phyloP scores from a whole-genome alignment of 495 filamentous ascomycete species.

The Trichocladium antarcticum region DNA sequence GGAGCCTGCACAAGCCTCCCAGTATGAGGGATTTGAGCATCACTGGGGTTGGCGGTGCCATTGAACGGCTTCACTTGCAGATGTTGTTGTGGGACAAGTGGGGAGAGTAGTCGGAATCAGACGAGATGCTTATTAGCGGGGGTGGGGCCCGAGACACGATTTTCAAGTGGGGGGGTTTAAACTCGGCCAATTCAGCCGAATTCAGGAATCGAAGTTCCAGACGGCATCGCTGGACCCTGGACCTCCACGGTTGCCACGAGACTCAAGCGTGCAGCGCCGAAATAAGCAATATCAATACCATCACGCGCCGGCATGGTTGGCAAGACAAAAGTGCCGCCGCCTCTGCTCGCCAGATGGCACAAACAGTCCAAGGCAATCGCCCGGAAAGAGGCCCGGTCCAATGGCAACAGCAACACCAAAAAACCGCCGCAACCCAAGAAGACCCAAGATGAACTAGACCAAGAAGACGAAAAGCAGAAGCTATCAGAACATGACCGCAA shows the following conservation, averaged over 20 bases:
- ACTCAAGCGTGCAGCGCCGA: not conserved
- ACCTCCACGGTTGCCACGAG: not conserved
- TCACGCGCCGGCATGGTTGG: not conserved
- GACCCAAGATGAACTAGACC: not conserved
- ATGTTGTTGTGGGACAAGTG: too few relatives aligned
- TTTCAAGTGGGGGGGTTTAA: too few relatives aligned
- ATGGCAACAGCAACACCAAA: not conserved
- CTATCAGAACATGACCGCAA: not conserved
- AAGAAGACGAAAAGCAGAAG: not conserved
- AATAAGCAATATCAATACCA: slow-evolving; percentile 7
- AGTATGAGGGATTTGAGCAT: too few relatives aligned
- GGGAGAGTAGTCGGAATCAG: too few relatives aligned
- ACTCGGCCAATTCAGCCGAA: slow-evolving; percentile 3
- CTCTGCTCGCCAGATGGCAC: not conserved
- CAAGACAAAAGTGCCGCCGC: not conserved
- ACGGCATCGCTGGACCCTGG: not conserved
- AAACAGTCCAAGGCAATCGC: not conserved
- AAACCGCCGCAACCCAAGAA: not conserved
- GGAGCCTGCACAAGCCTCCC: too few relatives aligned
- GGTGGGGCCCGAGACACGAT: too few relatives aligned
- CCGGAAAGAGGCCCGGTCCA: not conserved
- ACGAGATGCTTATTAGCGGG: too few relatives aligned
- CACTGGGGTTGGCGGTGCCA: too few relatives aligned
- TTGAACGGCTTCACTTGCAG: too few relatives aligned
- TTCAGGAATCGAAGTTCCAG: not conserved